Base-by-base conservation (phyloP, 257 asterid genomes). In the Solanum commersonii region DNA sequence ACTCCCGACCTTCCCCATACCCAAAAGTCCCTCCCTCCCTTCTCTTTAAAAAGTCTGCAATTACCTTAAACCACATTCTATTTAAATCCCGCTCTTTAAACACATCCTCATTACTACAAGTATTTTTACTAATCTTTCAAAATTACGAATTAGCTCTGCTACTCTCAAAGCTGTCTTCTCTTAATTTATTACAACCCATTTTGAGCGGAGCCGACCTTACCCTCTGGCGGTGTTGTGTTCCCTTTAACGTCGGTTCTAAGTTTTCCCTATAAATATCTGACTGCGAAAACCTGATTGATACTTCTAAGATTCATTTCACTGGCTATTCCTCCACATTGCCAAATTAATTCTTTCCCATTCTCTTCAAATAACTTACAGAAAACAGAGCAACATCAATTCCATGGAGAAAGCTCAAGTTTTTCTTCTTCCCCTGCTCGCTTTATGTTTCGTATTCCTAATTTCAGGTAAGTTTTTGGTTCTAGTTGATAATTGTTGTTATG, bases 211-310 rank as follows among this genome's bases (percentile, higher is more conserved):
- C 83, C 71, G 92, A 90, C 92, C 74, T 88, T 79, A 81, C 74
- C 12, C 88, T 79, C 82, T 88, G 91, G 90, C 90, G 90, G 90
- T 81, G 70, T 29, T 88, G 40, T 22, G 7, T 78, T 46, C 84
- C 73, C 85, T 60, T 63, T 34, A 42, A 71, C 22, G 77, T 74
- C 77, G 77, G 27, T 52, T 38, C 65, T 14, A 49, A 16, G 13
- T 1, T 29, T 25, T 14, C 33, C 31, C 85, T 25, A 37, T 83
- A 83, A 29, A 84, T 77, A 23, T 25, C 81, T 2, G 22, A 22
- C 59, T 20, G 49, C 25, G 2, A 23, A 2, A 2, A 46, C 59
- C 59, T 44, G 6, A 40, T 40, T 42, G 5, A 46, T 46, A 46
- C 59, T 46, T 46, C 20, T 46, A 5, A 46, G 59, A 52, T 52